Evolutionary conservation across 192 early-diverging fungal genomes (phyloP).

Genomic region (Rhizophlyctis rosea): DNA sequence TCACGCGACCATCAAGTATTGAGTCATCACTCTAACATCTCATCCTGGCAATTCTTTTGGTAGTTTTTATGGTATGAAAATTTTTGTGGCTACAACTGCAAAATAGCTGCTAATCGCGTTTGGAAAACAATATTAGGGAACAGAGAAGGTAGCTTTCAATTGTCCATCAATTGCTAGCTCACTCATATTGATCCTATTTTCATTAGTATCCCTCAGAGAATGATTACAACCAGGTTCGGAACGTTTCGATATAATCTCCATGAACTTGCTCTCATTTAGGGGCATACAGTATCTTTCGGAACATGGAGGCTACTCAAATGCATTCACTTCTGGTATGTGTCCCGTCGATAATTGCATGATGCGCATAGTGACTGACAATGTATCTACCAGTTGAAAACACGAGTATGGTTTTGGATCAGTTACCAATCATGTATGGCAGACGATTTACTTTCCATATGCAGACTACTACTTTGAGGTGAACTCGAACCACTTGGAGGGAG

Average conservation of each 20-base stretch:
- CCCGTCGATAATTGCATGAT: no score
- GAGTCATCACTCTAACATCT: not conserved
- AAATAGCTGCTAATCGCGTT: no score
- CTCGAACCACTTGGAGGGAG: slow-evolving; percentile 60
- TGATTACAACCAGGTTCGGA: slow-evolving; percentile 61
- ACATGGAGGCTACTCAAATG: slow-evolving; percentile 79
- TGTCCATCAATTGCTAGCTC: not conserved
- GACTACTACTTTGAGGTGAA: slow-evolving; percentile 83
- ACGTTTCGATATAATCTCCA: not conserved
- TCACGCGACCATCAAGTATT: not conserved
- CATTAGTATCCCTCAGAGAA: slow-evolving; percentile 76
- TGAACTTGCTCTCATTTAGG: not conserved
- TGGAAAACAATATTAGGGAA: slow-evolving; percentile 19
- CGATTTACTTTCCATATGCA: not conserved
- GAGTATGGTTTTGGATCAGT: slow-evolving; percentile 30
- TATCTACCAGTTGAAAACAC: slow-evolving; percentile 65
- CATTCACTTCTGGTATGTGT: slow-evolving; percentile 57
- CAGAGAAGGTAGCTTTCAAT: slow-evolving; percentile 18
- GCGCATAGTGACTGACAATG: no score
- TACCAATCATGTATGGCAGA: no score
- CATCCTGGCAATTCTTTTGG: not conserved
- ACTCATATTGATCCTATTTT: not conserved
- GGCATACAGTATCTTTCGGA: slow-evolving; percentile 56
- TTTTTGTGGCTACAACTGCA: no score
- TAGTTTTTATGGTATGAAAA: slow-evolving; percentile 26